Conservation (phyloP, 163 green algal species). For the Scenedesmus sp. region DNA sequence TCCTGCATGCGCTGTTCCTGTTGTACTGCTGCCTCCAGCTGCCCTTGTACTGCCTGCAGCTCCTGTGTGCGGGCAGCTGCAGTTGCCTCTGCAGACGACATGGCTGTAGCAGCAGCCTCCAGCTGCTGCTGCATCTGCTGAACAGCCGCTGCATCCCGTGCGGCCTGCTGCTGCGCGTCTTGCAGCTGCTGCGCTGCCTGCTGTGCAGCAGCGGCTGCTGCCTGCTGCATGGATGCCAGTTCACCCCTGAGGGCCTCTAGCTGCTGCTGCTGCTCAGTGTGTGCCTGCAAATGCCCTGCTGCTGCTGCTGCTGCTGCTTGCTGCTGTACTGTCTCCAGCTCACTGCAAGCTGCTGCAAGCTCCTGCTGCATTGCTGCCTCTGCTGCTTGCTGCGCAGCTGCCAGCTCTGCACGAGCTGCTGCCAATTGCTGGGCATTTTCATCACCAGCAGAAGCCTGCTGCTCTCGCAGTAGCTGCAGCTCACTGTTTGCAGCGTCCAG, state of each 20-base stretch:
- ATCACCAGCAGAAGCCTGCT: background rate
- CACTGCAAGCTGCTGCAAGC: background rate
- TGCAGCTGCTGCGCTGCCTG: background rate
- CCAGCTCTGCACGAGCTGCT: background rate
- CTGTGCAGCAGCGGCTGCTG: background rate
- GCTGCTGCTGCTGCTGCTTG: background rate
- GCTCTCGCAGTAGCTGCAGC: background rate
- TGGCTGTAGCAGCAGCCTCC: background rate
- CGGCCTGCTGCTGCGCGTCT: background rate
- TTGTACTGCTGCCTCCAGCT: background rate
- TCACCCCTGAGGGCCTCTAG: background rate
- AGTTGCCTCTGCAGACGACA: background rate
- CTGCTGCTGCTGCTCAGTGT: constrained; percentile 2
- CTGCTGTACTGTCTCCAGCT: background rate
- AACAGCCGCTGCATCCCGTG: background rate
- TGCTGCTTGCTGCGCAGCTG: background rate
- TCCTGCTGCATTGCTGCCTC: background rate
- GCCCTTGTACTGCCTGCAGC: background rate
- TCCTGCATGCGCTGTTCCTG: constrained; percentile 4
- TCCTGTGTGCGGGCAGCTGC: background rate
- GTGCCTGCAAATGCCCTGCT: background rate
- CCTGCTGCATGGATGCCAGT: background rate
- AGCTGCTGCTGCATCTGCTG: constrained; percentile 18
- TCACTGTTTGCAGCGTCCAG: background rate
- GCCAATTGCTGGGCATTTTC: background rate